Conservation (phyloP, 1,284 basidiomycete genomes). For the Trichosporon ovoides region DNA sequence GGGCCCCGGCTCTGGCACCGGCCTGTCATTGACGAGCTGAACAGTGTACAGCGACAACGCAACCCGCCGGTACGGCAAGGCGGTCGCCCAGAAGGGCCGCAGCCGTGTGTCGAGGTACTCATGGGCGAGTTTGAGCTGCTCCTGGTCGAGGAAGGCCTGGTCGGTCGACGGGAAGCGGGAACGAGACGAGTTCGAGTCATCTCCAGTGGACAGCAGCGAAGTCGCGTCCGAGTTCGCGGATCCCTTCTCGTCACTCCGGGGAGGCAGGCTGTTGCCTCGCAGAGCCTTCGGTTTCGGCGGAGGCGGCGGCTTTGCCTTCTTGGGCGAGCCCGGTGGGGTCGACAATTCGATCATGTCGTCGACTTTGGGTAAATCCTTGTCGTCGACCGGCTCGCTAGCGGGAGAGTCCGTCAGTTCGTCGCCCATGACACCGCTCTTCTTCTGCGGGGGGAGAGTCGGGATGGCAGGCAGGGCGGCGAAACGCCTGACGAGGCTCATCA, state of each 20-base stretch:
- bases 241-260: not conserved
- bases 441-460: slow-evolving; percentile 1
- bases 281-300: not conserved
- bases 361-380: not conserved
- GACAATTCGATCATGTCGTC: slow-evolving; percentile 1
- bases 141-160: slow-evolving; percentile 39
- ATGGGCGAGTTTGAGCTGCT: slow-evolving; percentile 55
- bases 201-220: not conserved
- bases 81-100: slow-evolving; percentile 59
- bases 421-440: slow-evolving; percentile 6
- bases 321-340: not conserved
- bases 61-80: slow-evolving; percentile 35
- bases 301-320: not conserved
- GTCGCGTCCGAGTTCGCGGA: not conserved
- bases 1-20: slow-evolving; percentile 24
- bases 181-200: not conserved
- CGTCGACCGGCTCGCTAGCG: not conserved
- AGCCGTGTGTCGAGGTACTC: slow-evolving; percentile 67
- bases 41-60: slow-evolving; percentile 32
- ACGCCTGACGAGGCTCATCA: slow-evolving; percentile 69
- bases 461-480: slow-evolving; percentile 19
- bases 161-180: slow-evolving; percentile 7
- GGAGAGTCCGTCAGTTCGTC: slow-evolving; percentile 10
- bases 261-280: not conserved
- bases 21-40: slow-evolving; percentile 8